Conservation (phyloP, 352 stramenopile species). For the Vaucheria bursata region DNA sequence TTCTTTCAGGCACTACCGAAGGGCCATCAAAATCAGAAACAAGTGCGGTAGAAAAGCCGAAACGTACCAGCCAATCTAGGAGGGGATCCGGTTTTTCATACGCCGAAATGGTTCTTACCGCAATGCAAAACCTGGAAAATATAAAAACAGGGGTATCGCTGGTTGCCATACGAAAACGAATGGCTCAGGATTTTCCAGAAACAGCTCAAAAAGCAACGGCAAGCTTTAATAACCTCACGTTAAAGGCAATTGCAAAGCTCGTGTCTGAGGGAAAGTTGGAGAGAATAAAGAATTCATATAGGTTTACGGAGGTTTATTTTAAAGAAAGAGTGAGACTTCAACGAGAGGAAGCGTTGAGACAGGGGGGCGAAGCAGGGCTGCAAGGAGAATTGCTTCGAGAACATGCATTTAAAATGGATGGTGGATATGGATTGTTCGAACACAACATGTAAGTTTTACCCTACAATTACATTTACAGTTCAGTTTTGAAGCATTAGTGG, state of each 20-base stretch:
- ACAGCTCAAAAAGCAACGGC: conserved; percentile 39
- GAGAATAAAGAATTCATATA: conserved; percentile 30
- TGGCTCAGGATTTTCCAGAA: conserved; percentile 31
- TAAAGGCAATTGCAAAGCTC: conserved; percentile 34
- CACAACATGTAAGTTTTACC: background rate
- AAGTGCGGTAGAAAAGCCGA: too few relatives aligned
- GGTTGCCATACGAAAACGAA: conserved; percentile 44
- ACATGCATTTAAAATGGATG: background rate
- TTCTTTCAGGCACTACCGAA: too few relatives aligned
- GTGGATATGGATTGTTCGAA: background rate
- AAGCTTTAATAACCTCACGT: conserved; percentile 48
- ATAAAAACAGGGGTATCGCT: conserved; percentile 30
- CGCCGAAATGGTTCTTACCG: conserved; percentile 23
- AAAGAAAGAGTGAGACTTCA: background rate
- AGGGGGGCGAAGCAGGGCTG: background rate
- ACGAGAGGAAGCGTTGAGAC: background rate
- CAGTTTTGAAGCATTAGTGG: too few relatives aligned
- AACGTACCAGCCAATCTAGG: too few relatives aligned
- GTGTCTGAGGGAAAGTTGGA: conserved; percentile 28
- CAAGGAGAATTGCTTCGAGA: background rate
- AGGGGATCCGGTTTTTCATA: conserved; percentile 17
- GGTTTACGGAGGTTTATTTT: conserved; percentile 14
- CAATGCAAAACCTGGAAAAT: conserved; percentile 22
- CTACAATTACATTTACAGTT: too few relatives aligned
- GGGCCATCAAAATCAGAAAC: too few relatives aligned